phyloP scores from a whole-genome alignment of 768 basidiomycete genomes.

The button mushroom (Agaricus bisporus) region DNA sequence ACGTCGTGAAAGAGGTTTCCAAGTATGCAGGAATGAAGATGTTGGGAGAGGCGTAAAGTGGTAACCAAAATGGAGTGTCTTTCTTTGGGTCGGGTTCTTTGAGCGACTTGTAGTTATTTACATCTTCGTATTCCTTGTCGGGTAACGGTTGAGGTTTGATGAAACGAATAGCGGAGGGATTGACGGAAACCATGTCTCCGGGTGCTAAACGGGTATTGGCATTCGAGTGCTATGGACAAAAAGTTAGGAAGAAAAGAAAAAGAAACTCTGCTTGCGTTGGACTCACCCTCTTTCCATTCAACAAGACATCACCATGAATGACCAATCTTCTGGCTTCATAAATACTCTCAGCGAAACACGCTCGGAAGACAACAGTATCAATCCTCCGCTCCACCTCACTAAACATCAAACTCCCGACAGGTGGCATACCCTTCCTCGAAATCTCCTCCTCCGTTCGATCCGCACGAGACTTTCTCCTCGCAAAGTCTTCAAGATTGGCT shows the following conservation, averaged over 20 bases:
- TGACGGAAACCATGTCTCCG: constrained; percentile 90
- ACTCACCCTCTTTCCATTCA: constrained; percentile 87
- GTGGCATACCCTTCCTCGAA: constrained; percentile 63
- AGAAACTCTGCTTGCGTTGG: background rate
- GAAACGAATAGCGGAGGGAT: constrained; percentile 75
- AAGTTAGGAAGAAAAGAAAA: background rate
- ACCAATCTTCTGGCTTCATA: constrained; percentile 87
- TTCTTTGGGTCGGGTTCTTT: constrained; percentile 6
- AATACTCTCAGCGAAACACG: constrained; percentile 82
- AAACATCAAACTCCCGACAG: constrained; percentile 95
- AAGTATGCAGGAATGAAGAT: constrained; percentile 74
- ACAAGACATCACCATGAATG: constrained; percentile 76
- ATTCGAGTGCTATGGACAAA: constrained; percentile 56
- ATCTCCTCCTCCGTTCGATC: constrained; percentile 46
- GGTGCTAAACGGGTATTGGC: constrained; percentile 87
- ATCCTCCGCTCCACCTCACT: constrained; percentile 90
- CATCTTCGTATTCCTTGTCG: constrained; percentile 29
- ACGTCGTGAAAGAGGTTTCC: constrained; percentile 80
- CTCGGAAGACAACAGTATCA: constrained; percentile 87
- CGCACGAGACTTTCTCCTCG: constrained; percentile 47
- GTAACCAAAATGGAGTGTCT: constrained; percentile 74
- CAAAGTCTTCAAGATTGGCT: constrained; percentile 49
- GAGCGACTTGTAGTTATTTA: constrained; percentile 20
- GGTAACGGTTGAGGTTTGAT: constrained; percentile 31
- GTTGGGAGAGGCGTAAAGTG: constrained; percentile 82